Evolutionary conservation across 2,329 filamentous ascomycete species (phyloP).

Genomic region (Diaporthe citrichinensis): DNA sequence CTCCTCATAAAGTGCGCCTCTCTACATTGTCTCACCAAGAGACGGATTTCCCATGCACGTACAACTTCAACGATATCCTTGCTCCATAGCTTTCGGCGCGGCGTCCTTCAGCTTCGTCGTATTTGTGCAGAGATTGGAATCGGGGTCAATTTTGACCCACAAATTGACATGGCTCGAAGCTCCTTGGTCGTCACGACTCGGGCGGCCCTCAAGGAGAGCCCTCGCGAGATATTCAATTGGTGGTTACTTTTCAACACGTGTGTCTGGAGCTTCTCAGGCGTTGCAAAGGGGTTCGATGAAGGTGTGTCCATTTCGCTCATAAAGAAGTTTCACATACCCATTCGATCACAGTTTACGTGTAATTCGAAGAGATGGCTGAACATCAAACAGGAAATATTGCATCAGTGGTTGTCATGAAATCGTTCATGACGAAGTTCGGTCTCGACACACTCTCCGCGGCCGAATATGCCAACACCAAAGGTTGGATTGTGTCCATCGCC

Average conservation of each 20-base stretch:
- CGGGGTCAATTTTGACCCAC: not conserved
- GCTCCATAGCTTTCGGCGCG: no score
- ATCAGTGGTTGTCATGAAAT: conserved; percentile 14
- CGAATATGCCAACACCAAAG: conserved; percentile 9
- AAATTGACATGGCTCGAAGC: not conserved
- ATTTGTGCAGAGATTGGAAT: no score
- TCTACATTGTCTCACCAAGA: no score
- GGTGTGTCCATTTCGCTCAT: not conserved
- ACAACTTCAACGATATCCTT: no score
- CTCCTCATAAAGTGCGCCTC: no score
- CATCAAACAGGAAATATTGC: not conserved
- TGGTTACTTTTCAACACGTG: conserved; percentile 12
- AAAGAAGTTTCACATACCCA: no score
- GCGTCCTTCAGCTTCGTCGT: no score
- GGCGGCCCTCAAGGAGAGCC: not conserved
- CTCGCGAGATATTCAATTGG: conserved; percentile 11
- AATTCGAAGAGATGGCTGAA: not conserved
- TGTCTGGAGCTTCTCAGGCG: conserved; percentile 11
- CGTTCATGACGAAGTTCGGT: not conserved
- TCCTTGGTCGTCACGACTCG: not conserved
- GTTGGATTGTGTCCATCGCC: conserved; percentile 8
- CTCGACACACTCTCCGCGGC: not conserved
- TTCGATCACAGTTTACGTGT: not conserved
- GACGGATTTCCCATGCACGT: no score
- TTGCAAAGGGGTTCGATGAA: conserved; percentile 19